Evolutionary conservation across 768 basidiomycete genomes (phyloP).

Genomic region (Suillus placidus): DNA sequence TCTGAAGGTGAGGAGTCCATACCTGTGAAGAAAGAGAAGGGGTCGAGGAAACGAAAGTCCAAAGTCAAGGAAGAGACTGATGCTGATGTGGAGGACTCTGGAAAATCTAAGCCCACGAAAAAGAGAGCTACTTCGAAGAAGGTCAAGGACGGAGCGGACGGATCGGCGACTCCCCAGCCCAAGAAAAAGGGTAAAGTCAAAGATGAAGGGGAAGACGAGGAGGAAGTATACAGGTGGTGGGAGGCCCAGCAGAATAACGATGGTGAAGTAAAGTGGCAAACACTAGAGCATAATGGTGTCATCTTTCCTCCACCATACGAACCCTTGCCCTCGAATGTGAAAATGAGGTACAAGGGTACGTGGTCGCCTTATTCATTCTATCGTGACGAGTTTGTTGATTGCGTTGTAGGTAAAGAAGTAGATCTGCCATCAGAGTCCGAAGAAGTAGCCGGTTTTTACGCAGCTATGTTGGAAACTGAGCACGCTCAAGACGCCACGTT

Average conservation of each 20-base stretch:
- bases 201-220: conserved; percentile 62
- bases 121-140: conserved; percentile 57
- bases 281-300: conserved; percentile 93
- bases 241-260: conserved; percentile 72
- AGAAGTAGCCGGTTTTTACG: conserved; percentile 97
- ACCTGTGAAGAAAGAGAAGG: conserved; percentile 27
- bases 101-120: conserved; percentile 46
- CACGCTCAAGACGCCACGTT: conserved; percentile 88
- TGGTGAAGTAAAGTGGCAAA: conserved; percentile 87
- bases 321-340: conserved; percentile 76
- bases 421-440: conserved; percentile 85
- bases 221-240: conserved; percentile 87
- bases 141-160: conserved; percentile 52
- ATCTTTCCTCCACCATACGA: conserved; percentile 96
- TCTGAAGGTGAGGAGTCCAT: conserved; percentile 40
- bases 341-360: conserved; percentile 94
- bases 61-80: conserved; percentile 53
- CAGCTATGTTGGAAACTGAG: conserved; percentile 87
- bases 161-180: conserved; percentile 48
- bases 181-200: conserved; percentile 63
- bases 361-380: conserved; percentile 14
- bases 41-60: conserved; percentile 44
- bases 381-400: conserved; percentile 19
- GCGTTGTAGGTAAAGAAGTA: conserved; percentile 66
- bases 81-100: conserved; percentile 50